phyloP scores from a whole-genome alignment of 805 yeast species.

The Suhomyces faveliae region DNA sequence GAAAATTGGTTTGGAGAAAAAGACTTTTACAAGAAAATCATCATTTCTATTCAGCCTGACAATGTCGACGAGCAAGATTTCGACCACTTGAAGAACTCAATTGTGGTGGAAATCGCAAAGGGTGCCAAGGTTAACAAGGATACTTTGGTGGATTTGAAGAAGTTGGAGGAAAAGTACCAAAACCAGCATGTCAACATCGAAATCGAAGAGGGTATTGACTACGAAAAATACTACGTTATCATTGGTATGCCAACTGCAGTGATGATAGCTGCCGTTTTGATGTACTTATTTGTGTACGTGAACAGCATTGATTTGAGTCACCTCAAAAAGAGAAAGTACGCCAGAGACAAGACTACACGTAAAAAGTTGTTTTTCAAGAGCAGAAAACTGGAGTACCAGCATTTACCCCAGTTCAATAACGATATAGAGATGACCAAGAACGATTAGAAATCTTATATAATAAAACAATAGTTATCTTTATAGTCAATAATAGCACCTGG shows the following conservation, averaged over 20 bases:
- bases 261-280: conserved; percentile 53
- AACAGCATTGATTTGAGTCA: conserved; percentile 50
- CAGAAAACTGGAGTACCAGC: conserved; percentile 21
- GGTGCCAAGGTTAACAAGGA: conserved; percentile 56
- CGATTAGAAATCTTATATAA: conserved; percentile 5
- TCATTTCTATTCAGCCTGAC: conserved; percentile 74
- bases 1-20: conserved; percentile 59
- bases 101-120: conserved; percentile 47
- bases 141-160: conserved; percentile 42
- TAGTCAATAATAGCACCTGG: not conserved
- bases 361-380: conserved; percentile 28
- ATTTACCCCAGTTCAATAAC: conserved; percentile 34
- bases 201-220: conserved; percentile 47
- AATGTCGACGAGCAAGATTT: conserved; percentile 64
- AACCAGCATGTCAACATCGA: conserved; percentile 32
- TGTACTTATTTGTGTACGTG: conserved; percentile 61
- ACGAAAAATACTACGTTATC: conserved; percentile 59
- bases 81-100: conserved; percentile 42
- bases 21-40: conserved; percentile 53
- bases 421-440: conserved; percentile 19
- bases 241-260: conserved; percentile 69
- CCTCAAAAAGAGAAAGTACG: conserved; percentile 32
- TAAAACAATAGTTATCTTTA: not conserved
- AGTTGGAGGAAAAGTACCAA: conserved; percentile 31
- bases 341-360: conserved; percentile 25